phyloP scores from a whole-genome alignment of 2,329 filamentous ascomycete genomes.

The Xylaria sp. region DNA sequence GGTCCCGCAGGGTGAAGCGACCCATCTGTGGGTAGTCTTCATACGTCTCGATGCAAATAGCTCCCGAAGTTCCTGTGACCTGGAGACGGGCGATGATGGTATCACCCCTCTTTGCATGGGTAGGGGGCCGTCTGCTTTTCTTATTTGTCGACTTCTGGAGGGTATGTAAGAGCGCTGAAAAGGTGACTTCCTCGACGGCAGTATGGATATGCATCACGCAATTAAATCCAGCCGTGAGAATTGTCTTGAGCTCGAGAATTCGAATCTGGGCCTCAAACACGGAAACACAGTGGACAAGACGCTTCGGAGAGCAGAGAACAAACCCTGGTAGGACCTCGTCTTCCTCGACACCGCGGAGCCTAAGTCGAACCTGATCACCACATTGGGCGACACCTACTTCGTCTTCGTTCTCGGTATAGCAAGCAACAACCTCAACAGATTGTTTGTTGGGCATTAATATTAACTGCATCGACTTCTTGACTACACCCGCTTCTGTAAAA shows the following conservation, averaged over 20 bases:
- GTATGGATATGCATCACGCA: constrained; percentile 98
- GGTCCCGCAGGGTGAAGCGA: constrained; percentile 85
- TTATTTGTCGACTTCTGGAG: constrained; percentile 93
- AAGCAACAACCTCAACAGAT: constrained; percentile 79
- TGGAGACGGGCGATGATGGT: constrained; percentile 93
- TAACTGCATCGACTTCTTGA: constrained; percentile 84
- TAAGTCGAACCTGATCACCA: constrained; percentile 93
- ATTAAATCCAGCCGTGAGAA: constrained; percentile 94
- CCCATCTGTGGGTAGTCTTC: constrained; percentile 96
- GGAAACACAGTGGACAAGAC: constrained; percentile 88
- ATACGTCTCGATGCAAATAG: constrained; percentile 92
- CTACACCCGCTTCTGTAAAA: constrained; percentile 71
- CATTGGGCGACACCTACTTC: constrained; percentile 84
- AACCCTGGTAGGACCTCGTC: constrained; percentile 97
- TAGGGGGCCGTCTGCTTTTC: constrained; percentile 92
- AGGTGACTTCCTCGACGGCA: constrained; percentile 97
- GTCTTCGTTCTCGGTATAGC: constrained; percentile 97
- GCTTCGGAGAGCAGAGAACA: constrained; percentile 93
- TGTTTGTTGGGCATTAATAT: constrained; percentile 97
- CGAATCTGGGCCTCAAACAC: constrained; percentile 97
- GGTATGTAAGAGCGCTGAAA: constrained; percentile 87
- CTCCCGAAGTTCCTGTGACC: constrained; percentile 81
- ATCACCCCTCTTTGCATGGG: constrained; percentile 83
- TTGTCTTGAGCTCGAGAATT: constrained; percentile 92
- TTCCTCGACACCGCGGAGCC: constrained; percentile 94